Conservation (phyloP, 2,329 filamentous ascomycete species). For the Xylaria sp. region DNA sequence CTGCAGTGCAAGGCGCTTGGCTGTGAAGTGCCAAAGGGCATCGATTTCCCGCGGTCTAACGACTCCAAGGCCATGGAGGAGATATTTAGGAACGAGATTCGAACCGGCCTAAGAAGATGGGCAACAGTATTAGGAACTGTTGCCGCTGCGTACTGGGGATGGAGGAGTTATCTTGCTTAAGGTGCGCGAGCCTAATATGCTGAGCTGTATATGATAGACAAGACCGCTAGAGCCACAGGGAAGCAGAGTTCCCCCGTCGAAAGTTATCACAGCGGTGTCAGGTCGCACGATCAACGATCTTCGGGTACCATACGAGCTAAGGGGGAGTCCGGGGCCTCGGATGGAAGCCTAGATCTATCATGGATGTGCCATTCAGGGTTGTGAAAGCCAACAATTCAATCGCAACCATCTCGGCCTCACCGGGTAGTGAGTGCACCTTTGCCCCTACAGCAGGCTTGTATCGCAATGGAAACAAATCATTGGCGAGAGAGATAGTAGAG, state of each 20-base stretch:
- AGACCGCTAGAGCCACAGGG: neutral
- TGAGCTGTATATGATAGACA: neutral
- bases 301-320: neutral
- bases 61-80: conserved; percentile 34
- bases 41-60: conserved; percentile 34
- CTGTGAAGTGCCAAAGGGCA: conserved; percentile 29
- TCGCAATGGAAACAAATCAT: neutral
- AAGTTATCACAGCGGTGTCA: neutral
- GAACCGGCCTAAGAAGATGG: conserved; percentile 29
- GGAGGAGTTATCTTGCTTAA: conserved; percentile 21
- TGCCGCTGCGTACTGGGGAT: conserved; percentile 21
- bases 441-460: neutral
- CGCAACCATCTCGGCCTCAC: neutral
- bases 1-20: conserved; percentile 30
- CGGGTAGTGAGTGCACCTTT: neutral
- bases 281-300: neutral
- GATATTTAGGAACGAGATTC: conserved; percentile 32
- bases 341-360: neutral
- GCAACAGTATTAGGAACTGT: conserved; percentile 26
- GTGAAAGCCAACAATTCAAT: neutral
- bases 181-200: neutral
- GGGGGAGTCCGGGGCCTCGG: conserved; percentile 3
- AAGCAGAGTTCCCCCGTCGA: neutral
- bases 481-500: neutral
- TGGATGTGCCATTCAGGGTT: neutral